Evolutionary conservation across 352 stramenopile genomes (phyloP).

Genomic region (Phytopythium boreale): DNA sequence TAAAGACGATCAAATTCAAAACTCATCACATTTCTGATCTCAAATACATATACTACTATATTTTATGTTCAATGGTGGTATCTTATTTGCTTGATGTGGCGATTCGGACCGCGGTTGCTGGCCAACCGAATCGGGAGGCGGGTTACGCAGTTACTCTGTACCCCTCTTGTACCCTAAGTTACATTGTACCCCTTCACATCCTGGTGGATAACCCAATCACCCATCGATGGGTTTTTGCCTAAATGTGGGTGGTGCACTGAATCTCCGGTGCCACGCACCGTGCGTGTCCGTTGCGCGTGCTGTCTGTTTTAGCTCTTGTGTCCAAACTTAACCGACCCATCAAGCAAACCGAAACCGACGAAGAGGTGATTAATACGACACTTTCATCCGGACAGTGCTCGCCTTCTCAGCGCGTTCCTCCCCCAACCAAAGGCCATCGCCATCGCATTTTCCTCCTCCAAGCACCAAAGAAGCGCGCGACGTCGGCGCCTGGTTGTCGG

Average conservation of each 20-base stretch:
- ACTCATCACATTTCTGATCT: too few species aligned
- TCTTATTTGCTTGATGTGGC: not conserved
- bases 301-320: not conserved
- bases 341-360: too few species aligned
- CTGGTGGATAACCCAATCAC: too few species aligned
- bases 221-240: too few species aligned
- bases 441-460: not conserved
- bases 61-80: not conserved
- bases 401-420: not conserved
- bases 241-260: not conserved
- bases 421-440: not conserved
- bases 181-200: not conserved
- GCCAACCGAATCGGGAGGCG: not conserved
- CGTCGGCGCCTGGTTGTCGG: not conserved
- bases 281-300: not conserved
- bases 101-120: not conserved
- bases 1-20: too few species aligned
- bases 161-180: not conserved
- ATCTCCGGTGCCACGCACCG: not conserved
- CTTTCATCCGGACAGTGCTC: not conserved
- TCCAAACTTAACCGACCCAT: not conserved
- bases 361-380: not conserved
- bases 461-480: constrained; percentile 10
- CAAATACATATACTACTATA: not conserved
- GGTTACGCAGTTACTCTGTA: not conserved